Evolutionary conservation across 116 monocot species (phyloP).

Genomic region (Iris pallida): DNA sequence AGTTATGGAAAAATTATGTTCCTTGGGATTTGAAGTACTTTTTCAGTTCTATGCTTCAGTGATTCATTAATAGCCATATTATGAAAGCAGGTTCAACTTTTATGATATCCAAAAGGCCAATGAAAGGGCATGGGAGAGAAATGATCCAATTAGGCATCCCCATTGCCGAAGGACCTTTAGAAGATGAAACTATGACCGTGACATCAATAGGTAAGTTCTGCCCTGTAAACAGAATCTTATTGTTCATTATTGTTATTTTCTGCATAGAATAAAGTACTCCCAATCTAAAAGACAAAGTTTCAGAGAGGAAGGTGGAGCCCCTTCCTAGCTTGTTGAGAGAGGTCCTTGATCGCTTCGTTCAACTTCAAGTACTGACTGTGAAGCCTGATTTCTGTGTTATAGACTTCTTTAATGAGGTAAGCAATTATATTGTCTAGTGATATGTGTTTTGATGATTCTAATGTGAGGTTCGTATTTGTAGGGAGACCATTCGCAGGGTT

Average conservation of each 20-base stretch:
- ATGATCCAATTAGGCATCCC: conserved; percentile 79
- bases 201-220: conserved; percentile 28
- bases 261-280: neutral
- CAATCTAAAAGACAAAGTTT: conserved; percentile 7
- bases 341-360: conserved; percentile 44
- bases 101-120: conserved; percentile 66
- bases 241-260: neutral
- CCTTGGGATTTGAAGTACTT: too few relatives aligned
- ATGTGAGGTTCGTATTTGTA: conserved; percentile 19
- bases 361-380: conserved; percentile 35
- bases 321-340: conserved; percentile 64
- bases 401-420: conserved; percentile 89
- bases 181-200: conserved; percentile 43
- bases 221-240: neutral
- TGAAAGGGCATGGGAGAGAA: conserved; percentile 73
- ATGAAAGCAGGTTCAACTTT: conserved; percentile 50
- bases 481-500: conserved; percentile 85
- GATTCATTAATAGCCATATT: too few relatives aligned
- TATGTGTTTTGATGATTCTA: neutral
- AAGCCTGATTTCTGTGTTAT: conserved; percentile 67
- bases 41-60: too few relatives aligned
- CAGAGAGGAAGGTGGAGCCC: conserved; percentile 67
- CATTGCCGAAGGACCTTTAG: conserved; percentile 49
- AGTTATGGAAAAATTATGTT: too few relatives aligned
- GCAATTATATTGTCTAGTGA: neutral